Evolutionary conservation across 2,329 filamentous ascomycete species (phyloP).

Genomic region (Seiridium cupressi): DNA sequence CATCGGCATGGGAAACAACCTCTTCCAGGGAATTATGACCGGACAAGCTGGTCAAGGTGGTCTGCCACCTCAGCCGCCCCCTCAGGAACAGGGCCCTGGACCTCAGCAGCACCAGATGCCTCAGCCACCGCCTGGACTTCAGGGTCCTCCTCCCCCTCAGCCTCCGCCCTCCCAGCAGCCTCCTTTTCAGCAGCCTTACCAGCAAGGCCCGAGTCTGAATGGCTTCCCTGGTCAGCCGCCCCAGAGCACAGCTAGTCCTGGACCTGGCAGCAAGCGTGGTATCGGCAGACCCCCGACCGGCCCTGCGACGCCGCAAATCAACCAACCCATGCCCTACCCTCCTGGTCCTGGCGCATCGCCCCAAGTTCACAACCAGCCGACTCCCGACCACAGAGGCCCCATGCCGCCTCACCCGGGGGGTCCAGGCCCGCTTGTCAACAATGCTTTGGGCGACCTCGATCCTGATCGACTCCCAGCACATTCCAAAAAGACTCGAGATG

Average conservation of each 20-base stretch:
- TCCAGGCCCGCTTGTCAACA: constrained; percentile 46
- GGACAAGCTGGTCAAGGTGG: constrained; percentile 80
- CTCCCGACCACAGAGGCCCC: constrained; percentile 60
- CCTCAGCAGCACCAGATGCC: constrained; percentile 61
- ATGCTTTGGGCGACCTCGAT: constrained; percentile 80
- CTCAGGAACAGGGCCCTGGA: constrained; percentile 58
- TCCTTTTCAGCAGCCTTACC: constrained; percentile 71
- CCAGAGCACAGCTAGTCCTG: constrained; percentile 82
- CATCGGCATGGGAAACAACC: constrained; percentile 85
- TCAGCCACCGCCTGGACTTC: constrained; percentile 70
- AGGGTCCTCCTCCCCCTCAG: constrained; percentile 56
- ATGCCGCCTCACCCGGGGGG: constrained; percentile 46
- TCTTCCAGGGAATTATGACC: constrained; percentile 96
- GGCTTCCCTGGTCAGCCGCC: constrained; percentile 83
- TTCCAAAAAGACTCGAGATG: constrained; percentile 82
- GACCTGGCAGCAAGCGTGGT: constrained; percentile 71
- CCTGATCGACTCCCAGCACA: constrained; percentile 80
- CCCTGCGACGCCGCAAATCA: constrained; percentile 89
- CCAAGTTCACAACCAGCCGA: constrained; percentile 77
- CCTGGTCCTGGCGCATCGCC: constrained; percentile 78
- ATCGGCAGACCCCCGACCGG: constrained; percentile 66
- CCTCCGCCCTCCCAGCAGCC: constrained; percentile 62
- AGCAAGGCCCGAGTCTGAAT: constrained; percentile 55
- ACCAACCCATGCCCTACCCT: constrained; percentile 78
- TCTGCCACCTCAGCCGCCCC: constrained; percentile 67